phyloP scores from a whole-genome alignment of 345 rosid genomes.

The Hypericum androsaemum region DNA sequence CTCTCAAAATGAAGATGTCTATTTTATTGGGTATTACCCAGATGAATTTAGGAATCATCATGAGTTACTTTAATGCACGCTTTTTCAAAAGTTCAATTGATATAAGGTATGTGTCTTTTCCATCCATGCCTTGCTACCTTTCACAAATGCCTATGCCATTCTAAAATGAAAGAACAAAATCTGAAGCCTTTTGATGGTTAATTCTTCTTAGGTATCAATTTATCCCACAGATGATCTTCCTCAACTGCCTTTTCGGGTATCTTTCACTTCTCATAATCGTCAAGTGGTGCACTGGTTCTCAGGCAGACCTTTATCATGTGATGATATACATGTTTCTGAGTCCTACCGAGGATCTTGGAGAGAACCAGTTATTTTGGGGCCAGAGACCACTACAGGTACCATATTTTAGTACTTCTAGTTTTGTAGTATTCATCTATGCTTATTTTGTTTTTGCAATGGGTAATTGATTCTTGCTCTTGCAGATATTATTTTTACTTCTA shows the following conservation, averaged over 20 bases:
- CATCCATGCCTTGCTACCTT: not conserved
- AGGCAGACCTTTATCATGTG: slow-evolving; percentile 96
- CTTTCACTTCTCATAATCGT: slow-evolving; percentile 80
- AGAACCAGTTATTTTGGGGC: slow-evolving; percentile 85
- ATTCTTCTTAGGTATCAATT: slow-evolving; percentile 75
- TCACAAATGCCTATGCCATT: not conserved
- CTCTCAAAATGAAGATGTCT: slow-evolving; percentile 98
- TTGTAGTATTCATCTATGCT: not conserved
- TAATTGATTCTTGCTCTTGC: slow-evolving; percentile 28
- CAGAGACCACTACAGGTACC: slow-evolving; percentile 88
- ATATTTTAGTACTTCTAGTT: not conserved
- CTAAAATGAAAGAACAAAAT: not conserved
- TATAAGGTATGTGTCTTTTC: slow-evolving; percentile 40
- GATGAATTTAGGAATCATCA: slow-evolving; percentile 79
- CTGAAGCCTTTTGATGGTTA: slow-evolving; percentile 15
- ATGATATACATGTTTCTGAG: slow-evolving; percentile 98
- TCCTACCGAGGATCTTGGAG: slow-evolving; percentile 87
- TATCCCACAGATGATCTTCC: slow-evolving; percentile 92
- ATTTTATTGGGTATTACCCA: slow-evolving; percentile 83
- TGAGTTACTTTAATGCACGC: slow-evolving; percentile 87
- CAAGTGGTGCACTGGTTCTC: slow-evolving; percentile 98
- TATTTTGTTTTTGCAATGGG: slow-evolving; percentile 10
- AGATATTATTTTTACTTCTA: slow-evolving; percentile 68
- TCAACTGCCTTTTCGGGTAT: slow-evolving; percentile 88
- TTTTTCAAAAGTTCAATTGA: slow-evolving; percentile 66